Percentiles rank a stretch among this genome's conserved stretches.
These are phyloP conservation scores for Stereum hirsutum DNA, from an alignment of 1,284 basidiomycete species.

Conservation along the genomic window DNA sequence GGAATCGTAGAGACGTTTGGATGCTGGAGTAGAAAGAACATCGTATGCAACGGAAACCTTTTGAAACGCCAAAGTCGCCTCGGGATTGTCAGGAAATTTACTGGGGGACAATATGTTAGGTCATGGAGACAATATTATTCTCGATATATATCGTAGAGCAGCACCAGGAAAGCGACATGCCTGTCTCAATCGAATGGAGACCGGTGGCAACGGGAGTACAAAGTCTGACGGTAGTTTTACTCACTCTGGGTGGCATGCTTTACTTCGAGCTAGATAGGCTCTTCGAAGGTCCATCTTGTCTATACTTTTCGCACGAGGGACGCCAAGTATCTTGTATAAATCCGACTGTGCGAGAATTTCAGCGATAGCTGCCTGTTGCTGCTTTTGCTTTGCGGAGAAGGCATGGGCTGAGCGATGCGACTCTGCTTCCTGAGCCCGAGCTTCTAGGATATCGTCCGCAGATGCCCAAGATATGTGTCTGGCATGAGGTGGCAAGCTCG, in stretches of 20 bases:
- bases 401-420: conserved; percentile 13
- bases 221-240: conserved; percentile 17
- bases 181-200: background rate
- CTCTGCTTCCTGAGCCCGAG: conserved; percentile 11
- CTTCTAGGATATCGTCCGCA: conserved; percentile 14
- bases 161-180: conserved; percentile 6
- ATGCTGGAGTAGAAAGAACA: conserved; percentile 65
- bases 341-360: conserved; percentile 48
- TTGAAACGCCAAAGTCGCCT: conserved; percentile 78
- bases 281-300: conserved; percentile 63
- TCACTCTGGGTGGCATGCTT: conserved; percentile 79
- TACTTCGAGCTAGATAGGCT: conserved; percentile 70
- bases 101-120: conserved; percentile 25
- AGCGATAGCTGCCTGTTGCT: conserved; percentile 27
- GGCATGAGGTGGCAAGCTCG: conserved; percentile 21
- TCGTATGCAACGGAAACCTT: conserved; percentile 79
- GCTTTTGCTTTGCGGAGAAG: conserved; percentile 17
- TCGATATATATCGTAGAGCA: conserved; percentile 1
- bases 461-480: conserved; percentile 39
- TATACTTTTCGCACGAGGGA: conserved; percentile 38
- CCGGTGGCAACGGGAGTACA: conserved; percentile 1
- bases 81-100: conserved; percentile 72
- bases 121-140: no score
- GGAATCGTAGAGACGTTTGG: conserved; percentile 62
- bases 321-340: conserved; percentile 67